Evolutionary conservation across 306 rosid genomes (phyloP).

Genomic region (Cucurbita ficifolia): DNA sequence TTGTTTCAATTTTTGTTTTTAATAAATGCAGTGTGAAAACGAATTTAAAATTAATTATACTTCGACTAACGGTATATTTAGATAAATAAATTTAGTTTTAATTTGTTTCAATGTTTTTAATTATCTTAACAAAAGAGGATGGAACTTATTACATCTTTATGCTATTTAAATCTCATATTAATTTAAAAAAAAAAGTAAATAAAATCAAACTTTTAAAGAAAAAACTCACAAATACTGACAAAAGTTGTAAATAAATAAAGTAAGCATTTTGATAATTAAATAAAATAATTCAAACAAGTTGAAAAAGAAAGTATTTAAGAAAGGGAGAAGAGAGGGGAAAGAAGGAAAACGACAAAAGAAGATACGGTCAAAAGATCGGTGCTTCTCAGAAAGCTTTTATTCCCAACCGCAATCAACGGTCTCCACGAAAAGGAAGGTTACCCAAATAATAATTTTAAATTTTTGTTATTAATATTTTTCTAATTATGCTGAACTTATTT

Average conservation of each 20-base stretch:
- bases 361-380: slow-evolving; percentile 37
- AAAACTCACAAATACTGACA: too few species aligned
- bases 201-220: too few species aligned
- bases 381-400: slow-evolving; percentile 50
- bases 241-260: too few species aligned
- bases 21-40: neutral
- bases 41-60: neutral
- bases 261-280: too few species aligned
- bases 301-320: too few species aligned
- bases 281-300: too few species aligned
- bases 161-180: too few species aligned
- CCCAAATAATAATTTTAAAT: neutral
- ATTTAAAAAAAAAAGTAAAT: too few species aligned
- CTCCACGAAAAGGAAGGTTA: slow-evolving; percentile 34
- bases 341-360: slow-evolving; percentile 18
- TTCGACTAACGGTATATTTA: too few species aligned
- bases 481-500: neutral
- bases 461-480: neutral
- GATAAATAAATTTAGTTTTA: neutral
- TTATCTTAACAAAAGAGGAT: neutral
- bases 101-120: neutral
- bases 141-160: too few species aligned
- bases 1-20: neutral
- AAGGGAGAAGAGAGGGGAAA: neutral
- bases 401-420: slow-evolving; percentile 99